Evolutionary conservation across 2,329 filamentous ascomycete species (phyloP).

Genomic region (Nectriaceae sp.): DNA sequence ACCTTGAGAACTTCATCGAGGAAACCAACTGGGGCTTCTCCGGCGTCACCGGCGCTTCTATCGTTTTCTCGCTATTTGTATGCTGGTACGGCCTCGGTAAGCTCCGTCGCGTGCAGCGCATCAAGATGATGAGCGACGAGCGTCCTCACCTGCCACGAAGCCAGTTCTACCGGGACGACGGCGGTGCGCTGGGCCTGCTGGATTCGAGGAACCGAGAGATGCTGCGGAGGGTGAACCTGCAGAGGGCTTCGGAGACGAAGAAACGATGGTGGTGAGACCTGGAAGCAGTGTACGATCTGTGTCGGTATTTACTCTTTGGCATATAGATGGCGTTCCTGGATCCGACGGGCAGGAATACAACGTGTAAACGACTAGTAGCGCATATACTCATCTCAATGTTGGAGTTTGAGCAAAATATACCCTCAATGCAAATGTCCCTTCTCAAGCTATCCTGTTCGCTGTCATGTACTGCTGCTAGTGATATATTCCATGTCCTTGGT

Average conservation of each 20-base stretch:
- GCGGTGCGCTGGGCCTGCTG: constrained; percentile 49
- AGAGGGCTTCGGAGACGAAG: constrained; percentile 43
- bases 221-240: constrained; percentile 52
- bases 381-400: background rate
- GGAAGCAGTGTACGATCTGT: background rate
- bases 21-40: constrained; percentile 87
- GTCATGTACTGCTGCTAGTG: too few relatives aligned
- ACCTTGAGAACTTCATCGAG: constrained; percentile 97
- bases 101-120: constrained; percentile 81
- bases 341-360: background rate
- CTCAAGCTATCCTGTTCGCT: too few relatives aligned
- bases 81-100: constrained; percentile 83
- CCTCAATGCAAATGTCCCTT: background rate
- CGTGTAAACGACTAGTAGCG: background rate
- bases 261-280: constrained; percentile 35
- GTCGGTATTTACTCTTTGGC: background rate
- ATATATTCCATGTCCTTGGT: too few relatives aligned
- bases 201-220: constrained; percentile 58
- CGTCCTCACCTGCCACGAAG: constrained; percentile 39
- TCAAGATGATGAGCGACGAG: constrained; percentile 72
- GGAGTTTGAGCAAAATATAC: background rate
- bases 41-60: constrained; percentile 70
- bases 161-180: constrained; percentile 40
- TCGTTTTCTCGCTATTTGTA: constrained; percentile 72
- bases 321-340: background rate